phyloP scores from a whole-genome alignment of 2,329 filamentous ascomycete species.

The Xylariaceae sp. region DNA sequence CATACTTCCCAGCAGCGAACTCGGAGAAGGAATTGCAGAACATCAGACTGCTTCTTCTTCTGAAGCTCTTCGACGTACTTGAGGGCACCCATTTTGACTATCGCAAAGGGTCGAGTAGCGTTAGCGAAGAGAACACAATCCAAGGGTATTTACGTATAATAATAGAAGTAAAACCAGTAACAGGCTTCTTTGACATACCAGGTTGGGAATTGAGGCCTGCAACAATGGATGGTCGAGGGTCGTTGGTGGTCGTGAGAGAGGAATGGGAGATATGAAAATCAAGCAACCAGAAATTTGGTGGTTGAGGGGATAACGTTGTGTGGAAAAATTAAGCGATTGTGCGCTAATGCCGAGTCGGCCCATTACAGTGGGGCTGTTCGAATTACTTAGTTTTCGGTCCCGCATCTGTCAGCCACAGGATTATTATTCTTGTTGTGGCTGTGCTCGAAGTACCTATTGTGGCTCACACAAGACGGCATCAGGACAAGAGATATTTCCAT shows the following conservation, averaged over 20 bases:
- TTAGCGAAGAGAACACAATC: conserved; percentile 19
- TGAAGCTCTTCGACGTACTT: conserved; percentile 99
- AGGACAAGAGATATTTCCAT: background rate
- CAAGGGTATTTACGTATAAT: background rate
- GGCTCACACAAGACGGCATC: background rate
- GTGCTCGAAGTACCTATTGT: background rate
- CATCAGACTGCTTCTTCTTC: conserved; percentile 99
- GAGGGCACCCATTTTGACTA: conserved; percentile 93
- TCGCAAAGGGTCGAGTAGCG: conserved; percentile 14
- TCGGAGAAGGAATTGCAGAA: conserved; percentile 99
- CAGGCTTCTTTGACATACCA: conserved; percentile 26
- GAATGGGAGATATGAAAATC: conserved; percentile 27
- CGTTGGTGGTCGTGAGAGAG: conserved; percentile 28
- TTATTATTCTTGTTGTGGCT: background rate
- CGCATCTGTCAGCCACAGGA: conserved; percentile 11
- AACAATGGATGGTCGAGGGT: conserved; percentile 34
- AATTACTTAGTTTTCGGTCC: background rate
- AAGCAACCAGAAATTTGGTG: conserved; percentile 26
- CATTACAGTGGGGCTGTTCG: background rate
- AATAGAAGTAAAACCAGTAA: background rate
- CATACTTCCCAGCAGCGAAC: conserved; percentile 99
- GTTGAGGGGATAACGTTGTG: conserved; percentile 24
- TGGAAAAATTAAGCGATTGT: conserved; percentile 30
- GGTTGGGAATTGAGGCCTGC: conserved; percentile 33
- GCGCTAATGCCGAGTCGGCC: conserved; percentile 15